A percentile compares a stretch with the other conserved stretches of the same genome.
phyloP scores from a whole-genome alignment of 768 basidiomycete genomes.

The Imleria badia region DNA sequence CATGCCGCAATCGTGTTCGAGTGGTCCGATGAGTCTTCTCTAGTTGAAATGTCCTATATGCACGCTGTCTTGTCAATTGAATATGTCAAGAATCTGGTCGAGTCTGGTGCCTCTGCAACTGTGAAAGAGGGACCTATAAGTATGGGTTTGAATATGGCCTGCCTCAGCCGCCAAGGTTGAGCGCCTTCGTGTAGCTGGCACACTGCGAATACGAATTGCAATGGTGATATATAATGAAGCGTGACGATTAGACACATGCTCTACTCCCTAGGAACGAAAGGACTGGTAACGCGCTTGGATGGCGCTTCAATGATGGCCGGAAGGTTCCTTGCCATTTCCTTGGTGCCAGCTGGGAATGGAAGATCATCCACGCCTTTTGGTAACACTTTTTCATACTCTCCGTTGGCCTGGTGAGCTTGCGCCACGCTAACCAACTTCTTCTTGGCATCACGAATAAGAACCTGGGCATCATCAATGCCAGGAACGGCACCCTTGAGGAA shows the following conservation, averaged over 20 bases:
- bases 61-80: too few species aligned
- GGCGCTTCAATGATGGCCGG: constrained; percentile 71
- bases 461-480: constrained; percentile 84
- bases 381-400: constrained; percentile 71
- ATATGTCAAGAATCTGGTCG: too few species aligned
- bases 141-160: not conserved
- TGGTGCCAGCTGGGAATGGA: constrained; percentile 91
- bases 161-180: not conserved
- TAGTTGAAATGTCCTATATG: too few species aligned
- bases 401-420: constrained; percentile 64
- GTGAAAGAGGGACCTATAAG: not conserved
- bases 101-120: not conserved
- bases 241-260: constrained; percentile 13
- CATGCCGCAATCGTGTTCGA: too few species aligned
- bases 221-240: constrained; percentile 1
- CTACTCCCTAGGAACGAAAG: constrained; percentile 75
- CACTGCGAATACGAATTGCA: not conserved
- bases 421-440: constrained; percentile 73
- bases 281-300: constrained; percentile 69
- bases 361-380: constrained; percentile 81
- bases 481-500: constrained; percentile 92
- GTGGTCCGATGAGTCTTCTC: too few species aligned
- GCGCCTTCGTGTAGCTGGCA: not conserved
- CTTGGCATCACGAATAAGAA: constrained; percentile 85
- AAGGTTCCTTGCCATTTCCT: constrained; percentile 64